Conservation (phyloP, 2,329 filamentous ascomycete species). For the Trichoderma cornu-damae region DNA sequence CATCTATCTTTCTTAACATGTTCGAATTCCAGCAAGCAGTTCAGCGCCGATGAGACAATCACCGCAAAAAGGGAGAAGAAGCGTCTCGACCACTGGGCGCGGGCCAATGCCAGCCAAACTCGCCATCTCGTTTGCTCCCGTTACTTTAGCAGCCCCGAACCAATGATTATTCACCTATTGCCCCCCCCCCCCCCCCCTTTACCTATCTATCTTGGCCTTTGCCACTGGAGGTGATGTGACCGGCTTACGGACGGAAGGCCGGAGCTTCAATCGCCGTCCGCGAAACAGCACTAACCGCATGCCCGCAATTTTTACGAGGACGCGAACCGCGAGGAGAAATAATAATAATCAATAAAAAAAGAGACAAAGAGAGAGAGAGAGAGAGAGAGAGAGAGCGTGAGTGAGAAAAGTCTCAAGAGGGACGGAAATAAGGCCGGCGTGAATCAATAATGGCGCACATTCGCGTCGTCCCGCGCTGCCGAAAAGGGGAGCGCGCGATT, state of each 20-base stretch:
- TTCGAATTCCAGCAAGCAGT: too few species aligned
- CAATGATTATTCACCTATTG: background rate
- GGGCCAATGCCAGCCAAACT: background rate
- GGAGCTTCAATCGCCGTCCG: constrained; percentile 5
- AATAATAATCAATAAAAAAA: background rate
- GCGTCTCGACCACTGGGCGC: background rate
- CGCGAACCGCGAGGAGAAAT: constrained; percentile 13
- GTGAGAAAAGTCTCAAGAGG: background rate
- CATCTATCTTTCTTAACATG: too few species aligned
- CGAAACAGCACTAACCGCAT: background rate
- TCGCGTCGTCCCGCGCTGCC: background rate
- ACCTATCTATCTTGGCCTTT: too few species aligned
- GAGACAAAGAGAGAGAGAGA: background rate
- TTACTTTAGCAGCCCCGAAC: too few species aligned
- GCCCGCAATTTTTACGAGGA: background rate
- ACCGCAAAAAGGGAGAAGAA: background rate
- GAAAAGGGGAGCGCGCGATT: too few species aligned
- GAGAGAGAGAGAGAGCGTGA: background rate
- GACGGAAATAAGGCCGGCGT: background rate
- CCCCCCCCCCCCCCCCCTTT: too few species aligned
- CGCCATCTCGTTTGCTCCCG: background rate
- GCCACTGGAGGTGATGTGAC: background rate
- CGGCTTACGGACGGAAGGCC: background rate
- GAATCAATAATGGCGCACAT: constrained; percentile 9
- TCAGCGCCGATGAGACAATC: too few species aligned